Evolutionary conservation across 2,329 filamentous ascomycete species (phyloP), one percentile per base, ranked within the genome.

Genomic region (Exophiala bonariae): DNA sequence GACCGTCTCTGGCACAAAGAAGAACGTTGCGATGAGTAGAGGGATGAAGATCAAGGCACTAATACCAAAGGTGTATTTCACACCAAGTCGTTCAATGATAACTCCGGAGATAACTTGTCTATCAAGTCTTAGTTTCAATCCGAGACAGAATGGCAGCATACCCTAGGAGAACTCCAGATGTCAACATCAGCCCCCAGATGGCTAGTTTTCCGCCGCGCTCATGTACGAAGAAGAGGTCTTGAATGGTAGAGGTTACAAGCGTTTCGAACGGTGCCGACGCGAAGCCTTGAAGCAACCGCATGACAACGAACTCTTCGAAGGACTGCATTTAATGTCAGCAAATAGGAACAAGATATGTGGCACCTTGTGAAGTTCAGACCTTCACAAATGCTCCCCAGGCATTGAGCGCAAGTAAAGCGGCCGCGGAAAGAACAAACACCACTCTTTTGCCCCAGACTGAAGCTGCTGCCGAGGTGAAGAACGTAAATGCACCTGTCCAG

Each of bases 391-490:
- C 9, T 1, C 68, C 69, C 68, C 68, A 71, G 10, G 69, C 50
- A 44, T 63, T 69, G 0, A 67, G 69, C 3, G 55, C 55, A 3
- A 71, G 50, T 3, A 73, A 58, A 3, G 66, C 23, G 3, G 66
- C 44, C 1, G 61, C 62, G 0, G 69, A 70, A 52, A 71, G 55
- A 38, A 71, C 56, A 32, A 68, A 66, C 44, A 66, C 66, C 3
- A 65, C 60, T 14, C 66, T 58, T 47, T 68, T 68, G 28, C 66
- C 66, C 60, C 62, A 68, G 20, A 57, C 41, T 1, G 47, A 64
- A 4, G 69, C 67, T 5, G 66, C 68, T 4, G 69, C 64, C 4
- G 69, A 64, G 0, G 65, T 70, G 50, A 71, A 71, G 56, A 72
- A 71, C 4, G 67, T 71, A 4, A 65, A 67, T 30, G 61, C 62